Base-by-base conservation (phyloP, 2,329 filamentous ascomycete genomes). In the Claviceps maximensis region DNA sequence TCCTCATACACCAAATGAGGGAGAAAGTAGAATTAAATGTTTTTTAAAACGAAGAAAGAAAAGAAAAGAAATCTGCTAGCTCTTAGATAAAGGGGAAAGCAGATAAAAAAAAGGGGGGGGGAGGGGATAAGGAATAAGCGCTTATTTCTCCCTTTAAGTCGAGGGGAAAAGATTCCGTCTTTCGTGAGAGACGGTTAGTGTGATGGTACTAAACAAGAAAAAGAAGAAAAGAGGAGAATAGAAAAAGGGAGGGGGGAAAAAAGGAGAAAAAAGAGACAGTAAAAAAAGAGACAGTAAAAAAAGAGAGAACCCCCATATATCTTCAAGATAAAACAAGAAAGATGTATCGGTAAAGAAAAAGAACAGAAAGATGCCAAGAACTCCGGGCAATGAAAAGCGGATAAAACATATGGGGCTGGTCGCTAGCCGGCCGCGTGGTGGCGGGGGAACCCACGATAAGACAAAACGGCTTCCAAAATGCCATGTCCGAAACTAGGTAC, bases 291-390 rank as follows among this genome's bases (percentile, higher is more conserved):
- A 42, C 1, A 42, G 13, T 15, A 45, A 13, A 6, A 19, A 29
- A 71, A 57, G 29, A 41, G 19, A 41, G 19, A 41, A n/a, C 4
- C 15, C 15, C 15, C n/a, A n/a, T n/a, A 12, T 13, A 15, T 4
- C 6, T 33, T 38, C 5, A 38, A 17, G n/a, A 5, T 4, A 38
- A n/a, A 38, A 38, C 1, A n/a, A 17, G 3, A 17, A 17, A 17
- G 13, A 17, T 13, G n/a, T n/a, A n/a, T n/a, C n/a, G n/a, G n/a
- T n/a, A n/a, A 17, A 38, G 3, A 4, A 3, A 38, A 6, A 17
- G 6, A 38, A 38, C 7, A 38, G 1, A 21, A 42, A 12, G 8
- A 19, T 9, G 10, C 19, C 3, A 42, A 42, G n/a, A n/a, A n/a
- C n/a, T n/a, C n/a, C n/a, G n/a, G n/a, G n/a, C n/a, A n/a, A n/a